These are phyloP conservation scores for Cephaloascus albidus DNA, from an alignment of 805 yeast genomes.

Conservation along the genomic window DNA sequence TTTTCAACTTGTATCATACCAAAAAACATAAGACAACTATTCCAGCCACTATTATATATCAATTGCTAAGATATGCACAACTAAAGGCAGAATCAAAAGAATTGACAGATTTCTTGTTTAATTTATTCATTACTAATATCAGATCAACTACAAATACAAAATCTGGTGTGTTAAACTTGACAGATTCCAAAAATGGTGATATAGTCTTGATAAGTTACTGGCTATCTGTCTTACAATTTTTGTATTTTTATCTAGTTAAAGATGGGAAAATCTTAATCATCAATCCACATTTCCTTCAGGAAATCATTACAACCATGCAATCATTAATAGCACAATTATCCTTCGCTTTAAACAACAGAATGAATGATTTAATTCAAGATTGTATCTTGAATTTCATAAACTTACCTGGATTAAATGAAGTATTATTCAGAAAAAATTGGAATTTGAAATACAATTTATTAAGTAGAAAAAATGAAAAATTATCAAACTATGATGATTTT, in stretches of 20 bases:
- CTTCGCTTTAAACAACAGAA: slow-evolving; percentile 53
- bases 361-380: slow-evolving; percentile 48
- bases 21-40: slow-evolving; percentile 40
- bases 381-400: slow-evolving; percentile 70
- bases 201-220: slow-evolving; percentile 74
- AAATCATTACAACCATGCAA: slow-evolving; percentile 43
- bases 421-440: slow-evolving; percentile 67
- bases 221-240: slow-evolving; percentile 71
- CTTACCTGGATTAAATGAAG: slow-evolving; percentile 73
- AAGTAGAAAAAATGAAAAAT: slow-evolving; percentile 31
- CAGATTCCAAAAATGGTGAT: slow-evolving; percentile 36
- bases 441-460: slow-evolving; percentile 36
- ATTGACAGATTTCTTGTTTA: slow-evolving; percentile 49
- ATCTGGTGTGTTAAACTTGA: slow-evolving; percentile 45
- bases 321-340: slow-evolving; percentile 58
- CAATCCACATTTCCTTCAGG: slow-evolving; percentile 52
- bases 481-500: slow-evolving; percentile 62
- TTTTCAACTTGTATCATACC: slow-evolving; percentile 32
- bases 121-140: slow-evolving; percentile 51
- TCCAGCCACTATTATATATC: slow-evolving; percentile 65
- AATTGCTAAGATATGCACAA: slow-evolving; percentile 62
- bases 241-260: slow-evolving; percentile 68
- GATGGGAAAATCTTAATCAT: slow-evolving; percentile 48
- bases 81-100: slow-evolving; percentile 43
- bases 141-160: slow-evolving; percentile 51